Base-by-base conservation (phyloP, 2,329 filamentous ascomycete genomes). In the Endocalyx cinctus region DNA sequence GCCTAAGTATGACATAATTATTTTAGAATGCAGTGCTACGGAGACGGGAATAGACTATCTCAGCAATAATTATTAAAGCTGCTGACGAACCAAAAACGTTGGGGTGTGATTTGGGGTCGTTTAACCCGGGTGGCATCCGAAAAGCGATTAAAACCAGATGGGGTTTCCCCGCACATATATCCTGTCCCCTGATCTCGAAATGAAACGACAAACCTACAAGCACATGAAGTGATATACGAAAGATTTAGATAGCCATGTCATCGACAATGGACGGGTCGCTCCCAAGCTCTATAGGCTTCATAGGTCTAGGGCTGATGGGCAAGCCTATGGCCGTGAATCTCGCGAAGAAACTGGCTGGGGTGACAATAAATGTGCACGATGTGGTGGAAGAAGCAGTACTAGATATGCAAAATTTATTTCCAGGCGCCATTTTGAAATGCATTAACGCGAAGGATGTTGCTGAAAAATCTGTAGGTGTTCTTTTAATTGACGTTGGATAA, bases 281-380 rank as follows among this genome's bases (percentile, higher is more conserved):
- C 16, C 29, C 35, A 11, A 19, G 5, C 4, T 29, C n/a, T 14
- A 18, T 25, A 34, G 48, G 25, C 27, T 77, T 74, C 53, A 65
- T 77, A 28, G 71, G 72, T 43, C 59, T 75, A 2, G 72, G 72
- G n/a, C 61, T 64, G 10, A 76, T 75, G 72, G 72, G 72, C 1
- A 60, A 58, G 33, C 70, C 70, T 10, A 76, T 76, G 70, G 60
- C 66, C 5, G 52, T 50, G 14, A 69, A 74, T 47, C 55, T 76
- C 16, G 62, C 66, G 8, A 59, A 61, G 15, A 73, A 71, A 42
- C 55, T 70, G 29, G 16, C 48, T 8, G 54, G 60, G 10, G 63
- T 64, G 7, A 55, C 55, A 4, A 62, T 74, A 35, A 64, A 64
- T 43, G 60, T 72, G 6, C 69, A 65, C 43, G 72, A 76, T 45